Evolutionary conservation across 306 rosid genomes (phyloP), one percentile per base, ranked within the genome.

Genomic region (Hylodesmum podocarpum): DNA sequence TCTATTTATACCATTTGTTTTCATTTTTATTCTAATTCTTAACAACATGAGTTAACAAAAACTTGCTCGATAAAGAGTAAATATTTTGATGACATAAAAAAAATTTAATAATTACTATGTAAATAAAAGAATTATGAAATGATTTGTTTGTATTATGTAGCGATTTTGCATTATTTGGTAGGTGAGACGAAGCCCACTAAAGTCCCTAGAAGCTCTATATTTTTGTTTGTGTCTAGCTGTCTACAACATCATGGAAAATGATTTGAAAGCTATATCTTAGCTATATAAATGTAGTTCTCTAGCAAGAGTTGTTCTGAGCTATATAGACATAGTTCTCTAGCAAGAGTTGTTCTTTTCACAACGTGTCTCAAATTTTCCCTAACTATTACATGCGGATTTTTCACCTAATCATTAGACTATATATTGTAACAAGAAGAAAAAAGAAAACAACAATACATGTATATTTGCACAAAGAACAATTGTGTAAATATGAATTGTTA

Each of bases 251-350:
- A 12, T 1, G 24, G 24, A 49, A 29, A 67, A 9, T 31, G 67
- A 27, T 54, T 65, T 28, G 90, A 84, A 81, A 86, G 78, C 76
- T 28, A 71, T 57, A 53, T 70, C 46, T 71, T 43, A 86, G 76
- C 84, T 9, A 53, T 1, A 69, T 24, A n/a, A n/a, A n/a, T n/a
- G n/a, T n/a, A 4, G 0, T 14, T 59, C 21, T 25, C 51, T 12
- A 24, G 5, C 2, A 0, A 59, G 15, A 34, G 25, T 49, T 31
- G 43, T 70, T 69, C 43, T 69, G n/a, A n/a, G n/a, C n/a, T n/a
- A n/a, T n/a, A n/a, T n/a, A n/a, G n/a, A n/a, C n/a, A n/a, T n/a
- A 4, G 0, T 14, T 59, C 21, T 25, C 51, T 12, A 24, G 5
- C 2, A 0, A 59, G 15, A 34, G 25, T 49, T 31, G 43, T 70